Evolutionary conservation across 306 rosid species (phyloP).

Genomic region (Erythrophleum fordii): DNA sequence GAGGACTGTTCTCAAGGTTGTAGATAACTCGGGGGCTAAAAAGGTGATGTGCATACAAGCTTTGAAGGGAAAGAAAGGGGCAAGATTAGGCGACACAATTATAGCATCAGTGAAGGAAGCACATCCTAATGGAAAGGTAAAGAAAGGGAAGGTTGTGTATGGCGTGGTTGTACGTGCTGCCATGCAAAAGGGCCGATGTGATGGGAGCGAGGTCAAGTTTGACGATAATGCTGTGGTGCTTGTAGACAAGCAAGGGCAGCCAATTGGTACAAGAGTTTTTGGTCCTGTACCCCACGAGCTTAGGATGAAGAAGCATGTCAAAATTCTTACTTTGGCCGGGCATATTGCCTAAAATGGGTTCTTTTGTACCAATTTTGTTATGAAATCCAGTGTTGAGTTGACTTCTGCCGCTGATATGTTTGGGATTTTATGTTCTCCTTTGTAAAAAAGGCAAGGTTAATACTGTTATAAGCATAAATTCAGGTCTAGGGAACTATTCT

Average conservation of each 20-base stretch:
- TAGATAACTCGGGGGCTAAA: constrained; percentile 84
- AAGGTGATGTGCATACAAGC: constrained; percentile 96
- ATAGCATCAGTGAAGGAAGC: constrained; percentile 93
- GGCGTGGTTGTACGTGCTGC: constrained; percentile 79
- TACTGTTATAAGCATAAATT: background rate
- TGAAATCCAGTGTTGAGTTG: constrained; percentile 4
- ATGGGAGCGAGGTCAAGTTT: constrained; percentile 91
- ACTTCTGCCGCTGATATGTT: background rate
- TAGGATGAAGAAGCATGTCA: constrained; percentile 87
- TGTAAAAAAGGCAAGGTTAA: background rate
- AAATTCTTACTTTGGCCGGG: constrained; percentile 86
- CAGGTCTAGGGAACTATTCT: background rate
- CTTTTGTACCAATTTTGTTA: too few relatives aligned
- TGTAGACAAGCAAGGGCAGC: constrained; percentile 93
- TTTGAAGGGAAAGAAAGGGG: constrained; percentile 87
- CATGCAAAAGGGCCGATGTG: constrained; percentile 78
- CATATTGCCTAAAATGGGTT: constrained; percentile 62
- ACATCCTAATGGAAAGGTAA: constrained; percentile 85
- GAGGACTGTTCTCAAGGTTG: constrained; percentile 96
- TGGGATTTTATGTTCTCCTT: background rate
- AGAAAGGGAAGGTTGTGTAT: constrained; percentile 71
- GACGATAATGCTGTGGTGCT: constrained; percentile 87
- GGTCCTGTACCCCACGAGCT: constrained; percentile 93
- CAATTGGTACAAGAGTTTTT: constrained; percentile 90
- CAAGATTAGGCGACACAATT: constrained; percentile 88